Evolutionary conservation across 768 basidiomycete genomes (phyloP).

Genomic region (Fomitopsis serialis): DNA sequence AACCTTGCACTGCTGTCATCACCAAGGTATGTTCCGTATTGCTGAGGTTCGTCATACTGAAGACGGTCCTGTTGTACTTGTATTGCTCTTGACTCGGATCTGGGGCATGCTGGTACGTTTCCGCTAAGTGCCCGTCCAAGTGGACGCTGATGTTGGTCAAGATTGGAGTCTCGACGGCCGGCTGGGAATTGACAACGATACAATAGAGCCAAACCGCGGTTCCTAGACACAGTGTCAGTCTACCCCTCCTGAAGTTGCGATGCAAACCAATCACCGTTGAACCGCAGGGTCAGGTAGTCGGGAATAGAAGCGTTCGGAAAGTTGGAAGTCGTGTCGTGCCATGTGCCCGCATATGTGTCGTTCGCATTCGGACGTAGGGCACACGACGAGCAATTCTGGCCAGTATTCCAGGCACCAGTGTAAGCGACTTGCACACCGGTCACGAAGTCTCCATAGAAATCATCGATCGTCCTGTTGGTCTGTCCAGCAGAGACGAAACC

Average conservation of each 20-base stretch:
- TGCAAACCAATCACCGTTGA: not conserved
- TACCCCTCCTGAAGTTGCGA: too few species aligned
- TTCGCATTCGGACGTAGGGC: constrained; percentile 1
- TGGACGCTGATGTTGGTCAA: not conserved
- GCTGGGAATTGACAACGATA: not conserved
- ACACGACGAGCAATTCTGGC: constrained; percentile 6
- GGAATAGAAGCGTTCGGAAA: not conserved
- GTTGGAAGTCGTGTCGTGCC: constrained; percentile 8
- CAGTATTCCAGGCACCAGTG: constrained; percentile 1
- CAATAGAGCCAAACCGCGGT: not conserved
- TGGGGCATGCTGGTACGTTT: not conserved
- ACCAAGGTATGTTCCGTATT: not conserved
- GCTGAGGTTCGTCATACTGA: not conserved
- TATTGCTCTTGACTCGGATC: not conserved
- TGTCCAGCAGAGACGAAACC: too few species aligned
- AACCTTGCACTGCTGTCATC: not conserved
- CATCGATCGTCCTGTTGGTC: not conserved
- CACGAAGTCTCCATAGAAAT: not conserved
- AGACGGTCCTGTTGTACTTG: not conserved
- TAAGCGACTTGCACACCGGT: not conserved
- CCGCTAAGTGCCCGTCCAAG: not conserved
- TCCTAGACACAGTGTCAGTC: not conserved
- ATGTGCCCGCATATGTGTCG: constrained; percentile 4
- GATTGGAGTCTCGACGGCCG: not conserved
- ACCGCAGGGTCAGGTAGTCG: not conserved